Evolutionary conservation across 2,329 filamentous ascomycete genomes (phyloP), one percentile per base, ranked within the genome.

Genomic region (Colletotrichum horii): DNA sequence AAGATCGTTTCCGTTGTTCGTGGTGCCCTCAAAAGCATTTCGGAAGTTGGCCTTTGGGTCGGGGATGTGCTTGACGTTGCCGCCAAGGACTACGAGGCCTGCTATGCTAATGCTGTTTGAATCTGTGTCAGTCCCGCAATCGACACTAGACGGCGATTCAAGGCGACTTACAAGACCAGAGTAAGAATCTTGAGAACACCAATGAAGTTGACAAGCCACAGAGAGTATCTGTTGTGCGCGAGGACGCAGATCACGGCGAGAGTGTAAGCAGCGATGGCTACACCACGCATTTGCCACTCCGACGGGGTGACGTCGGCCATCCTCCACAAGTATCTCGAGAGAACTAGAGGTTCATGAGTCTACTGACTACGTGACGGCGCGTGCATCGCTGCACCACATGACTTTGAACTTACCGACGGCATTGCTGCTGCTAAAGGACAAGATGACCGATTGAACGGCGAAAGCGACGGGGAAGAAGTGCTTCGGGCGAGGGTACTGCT

Each of bases 381-480:
- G 6, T 48, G 3, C 1, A 22, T 48, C 0, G 43, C 2, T 52
- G 43, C 11, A 1, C 11, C 12, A 22, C 6, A 19, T 24, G 55
- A 24, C 9, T 6, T 19, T 2, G 3, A 11, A 38, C 74, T 62
- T 78, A 86, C 86, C 87, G 55, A 94, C 89, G 1, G 91, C 88
- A 80, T 94, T 94, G 55, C 91, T 90, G 78, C 91, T 93, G 77
- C 90, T 91, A 77, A 94, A 94, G 0, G 92, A 93, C 5, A 94
- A 83, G 2, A 93, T 81, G 3, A 94, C 91, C 0, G 89, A 88
- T 79, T 93, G 91, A 4, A 93, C 88, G 0, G 93, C 93, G 80
- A 93, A 94, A 0, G 91, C 86, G 0, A 91, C 90, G 0, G 92
- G 91, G 65, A 94, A 91, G 75, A 94, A 88, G 79, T 91, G 93